Evolutionary conservation across 2,329 filamentous ascomycete species (phyloP), one percentile per base, ranked within the genome.

Genomic region (Neonectria hederae): DNA sequence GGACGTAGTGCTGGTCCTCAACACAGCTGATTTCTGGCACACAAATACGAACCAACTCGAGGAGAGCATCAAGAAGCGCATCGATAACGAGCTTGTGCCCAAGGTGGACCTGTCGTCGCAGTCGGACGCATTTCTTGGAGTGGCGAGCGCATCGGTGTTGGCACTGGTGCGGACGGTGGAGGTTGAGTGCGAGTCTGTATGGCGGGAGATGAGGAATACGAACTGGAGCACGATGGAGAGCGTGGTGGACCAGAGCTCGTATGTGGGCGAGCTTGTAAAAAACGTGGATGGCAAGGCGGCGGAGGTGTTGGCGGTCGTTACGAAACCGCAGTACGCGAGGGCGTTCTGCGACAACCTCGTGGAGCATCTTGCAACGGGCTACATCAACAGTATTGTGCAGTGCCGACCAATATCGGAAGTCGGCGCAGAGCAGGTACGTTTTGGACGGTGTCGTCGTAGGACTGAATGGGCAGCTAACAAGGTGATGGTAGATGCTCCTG

Each of bases 21-120:
- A 99, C 76, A 98, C 96, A 1, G 95, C 96, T 0, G 96, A 99
- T 75, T 99, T 98, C 78, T 99, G 96, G 87, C 95, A 97, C 75
- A 89, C 89, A 26, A 98, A 97, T 30, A 96, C 94, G 53, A 94
- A 90, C 52, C 95, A 98, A 76, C 85, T 99, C 1, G 95, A 98
- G 77, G 94, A 98, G 73, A 97, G 92, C 78, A 94, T 99, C 78
- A 95, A 93, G 80, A 91, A 92, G 72, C 89, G 94, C 10, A 94
- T 99, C 67, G 96, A 98, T 68, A 84, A 87, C 49, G 92, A 94
- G 2, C 83, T 97, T 38, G 88, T 88, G 17, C 81, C 88, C 30
- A 89, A 88, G 66, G 91, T 99, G 7, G 95, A 98, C 77, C 82
- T 99, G 21, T 94, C 97, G 58, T 95, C 91, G 24, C 96, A 98